phyloP scores from a whole-genome alignment of 75 land plant genomes.

The Picea sitchensis region DNA sequence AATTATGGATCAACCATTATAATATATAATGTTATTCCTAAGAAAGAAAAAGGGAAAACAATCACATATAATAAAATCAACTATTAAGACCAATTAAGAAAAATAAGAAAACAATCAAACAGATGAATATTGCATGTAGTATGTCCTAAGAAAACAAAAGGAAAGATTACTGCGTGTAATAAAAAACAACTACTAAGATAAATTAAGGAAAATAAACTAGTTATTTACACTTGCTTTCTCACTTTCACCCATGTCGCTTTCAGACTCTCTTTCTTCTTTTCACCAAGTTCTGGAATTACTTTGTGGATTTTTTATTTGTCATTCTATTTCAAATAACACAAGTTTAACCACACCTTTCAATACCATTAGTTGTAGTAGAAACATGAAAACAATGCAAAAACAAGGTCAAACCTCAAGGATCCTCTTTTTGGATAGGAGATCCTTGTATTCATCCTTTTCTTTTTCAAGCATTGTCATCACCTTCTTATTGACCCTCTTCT shows the following conservation, averaged over 20 bases:
- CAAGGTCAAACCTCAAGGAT: conserved; percentile 69
- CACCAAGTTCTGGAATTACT: conserved; percentile 93
- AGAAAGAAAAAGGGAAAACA: too few species aligned
- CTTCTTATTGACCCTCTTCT: conserved; percentile 97
- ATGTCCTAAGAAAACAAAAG: too few species aligned
- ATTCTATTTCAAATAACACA: conserved; percentile 43
- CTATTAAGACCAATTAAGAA: too few species aligned
- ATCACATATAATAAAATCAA: too few species aligned
- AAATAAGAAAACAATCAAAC: too few species aligned
- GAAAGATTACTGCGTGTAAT: too few species aligned
- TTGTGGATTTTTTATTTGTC: conserved; percentile 88
- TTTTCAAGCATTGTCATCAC: conserved; percentile 99
- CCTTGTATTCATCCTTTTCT: conserved; percentile 93
- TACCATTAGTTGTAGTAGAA: background rate
- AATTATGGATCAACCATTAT: background rate
- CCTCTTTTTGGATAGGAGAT: conserved; percentile 72
- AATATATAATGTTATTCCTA: too few species aligned
- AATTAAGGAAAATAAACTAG: too few species aligned
- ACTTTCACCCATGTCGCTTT: conserved; percentile 93
- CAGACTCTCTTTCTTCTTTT: conserved; percentile 92
- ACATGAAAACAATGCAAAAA: background rate
- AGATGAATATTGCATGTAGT: too few species aligned
- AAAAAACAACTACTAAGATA: too few species aligned
- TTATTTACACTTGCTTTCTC: conserved; percentile 56
- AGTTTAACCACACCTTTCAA: background rate